Evolutionary conservation across 2,329 filamentous ascomycete genomes (phyloP).

Genomic region (Pyricularia pennisetigena): DNA sequence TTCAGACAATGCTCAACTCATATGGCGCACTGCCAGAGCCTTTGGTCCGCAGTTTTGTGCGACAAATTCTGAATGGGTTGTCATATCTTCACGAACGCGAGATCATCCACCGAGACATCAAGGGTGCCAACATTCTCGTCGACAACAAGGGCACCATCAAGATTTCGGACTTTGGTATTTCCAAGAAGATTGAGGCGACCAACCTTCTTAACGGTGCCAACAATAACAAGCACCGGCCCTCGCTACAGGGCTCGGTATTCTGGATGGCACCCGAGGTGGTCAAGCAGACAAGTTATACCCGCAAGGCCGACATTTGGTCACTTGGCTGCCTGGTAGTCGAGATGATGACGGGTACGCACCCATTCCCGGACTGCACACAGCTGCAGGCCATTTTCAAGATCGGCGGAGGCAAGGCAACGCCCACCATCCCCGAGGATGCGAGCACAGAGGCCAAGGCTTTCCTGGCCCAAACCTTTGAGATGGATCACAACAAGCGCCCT

Average conservation of each 20-base stretch:
- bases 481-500: constrained; percentile 86
- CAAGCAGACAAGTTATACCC: constrained; percentile 93
- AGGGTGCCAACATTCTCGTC: constrained; percentile 95
- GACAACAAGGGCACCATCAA: constrained; percentile 99
- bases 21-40: constrained; percentile 93
- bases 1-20: constrained; percentile 97
- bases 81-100: constrained; percentile 89
- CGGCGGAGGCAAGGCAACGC: constrained; percentile 75
- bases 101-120: constrained; percentile 98
- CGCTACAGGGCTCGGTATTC: constrained; percentile 93
- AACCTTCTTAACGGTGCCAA: constrained; percentile 65
- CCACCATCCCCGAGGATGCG: constrained; percentile 78
- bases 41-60: constrained; percentile 89
- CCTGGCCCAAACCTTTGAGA: constrained; percentile 82
- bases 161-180: constrained; percentile 98
- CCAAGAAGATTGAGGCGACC: constrained; percentile 90
- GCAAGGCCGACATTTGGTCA: constrained; percentile 98
- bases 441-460: constrained; percentile 79
- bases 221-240: constrained; percentile 61
- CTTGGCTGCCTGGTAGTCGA: constrained; percentile 94
- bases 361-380: constrained; percentile 94
- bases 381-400: constrained; percentile 99
- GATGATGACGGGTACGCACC: constrained; percentile 97
- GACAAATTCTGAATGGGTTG: constrained; percentile 86
- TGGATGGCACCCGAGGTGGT: constrained; percentile 99